phyloP scores from a whole-genome alignment of 164 flowering plant species.

The Chimonanthus praecox region DNA sequence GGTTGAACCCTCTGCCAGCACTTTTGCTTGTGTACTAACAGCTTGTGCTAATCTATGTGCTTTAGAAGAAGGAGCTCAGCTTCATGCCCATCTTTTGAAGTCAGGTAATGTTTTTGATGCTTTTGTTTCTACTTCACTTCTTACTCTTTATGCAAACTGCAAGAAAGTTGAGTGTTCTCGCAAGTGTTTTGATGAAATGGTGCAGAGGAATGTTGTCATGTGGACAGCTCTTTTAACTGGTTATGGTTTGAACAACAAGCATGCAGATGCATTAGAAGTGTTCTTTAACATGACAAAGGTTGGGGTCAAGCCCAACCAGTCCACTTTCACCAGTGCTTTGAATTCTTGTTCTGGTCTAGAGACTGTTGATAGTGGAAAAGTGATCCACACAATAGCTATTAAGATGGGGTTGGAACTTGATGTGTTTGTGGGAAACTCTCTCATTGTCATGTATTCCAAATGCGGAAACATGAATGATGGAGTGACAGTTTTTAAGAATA shows the following conservation, averaged over 20 bases:
- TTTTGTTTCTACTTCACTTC: constrained; percentile 13
- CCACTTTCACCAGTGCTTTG: constrained; percentile 18
- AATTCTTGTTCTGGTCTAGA: constrained; percentile 15
- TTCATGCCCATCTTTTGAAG: constrained; percentile 16
- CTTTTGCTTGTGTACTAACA: constrained; percentile 13
- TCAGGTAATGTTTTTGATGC: constrained; percentile 2
- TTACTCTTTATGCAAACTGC: constrained; percentile 18
- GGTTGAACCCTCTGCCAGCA: constrained; percentile 12
- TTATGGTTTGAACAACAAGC: constrained; percentile 9
- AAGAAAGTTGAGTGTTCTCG: constrained; percentile 1
- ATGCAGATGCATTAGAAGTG: constrained; percentile 12
- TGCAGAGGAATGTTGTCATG: constrained; percentile 7
- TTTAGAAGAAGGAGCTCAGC: constrained; percentile 11
- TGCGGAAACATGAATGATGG: constrained; percentile 9
- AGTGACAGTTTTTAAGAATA: background rate
- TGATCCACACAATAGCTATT: constrained; percentile 9
- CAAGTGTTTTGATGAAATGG: constrained; percentile 9
- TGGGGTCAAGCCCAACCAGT: constrained; percentile 13
- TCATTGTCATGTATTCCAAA: constrained; percentile 15
- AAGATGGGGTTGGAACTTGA: constrained; percentile 14
- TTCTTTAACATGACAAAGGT: constrained; percentile 5
- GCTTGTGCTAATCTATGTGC: constrained; percentile 11
- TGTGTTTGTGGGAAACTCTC: constrained; percentile 16
- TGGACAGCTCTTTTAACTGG: constrained; percentile 19
- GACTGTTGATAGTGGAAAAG: constrained; percentile 16